phyloP scores from a whole-genome alignment of 192 early-diverging fungal genomes.

The Mortierella antarctica region DNA sequence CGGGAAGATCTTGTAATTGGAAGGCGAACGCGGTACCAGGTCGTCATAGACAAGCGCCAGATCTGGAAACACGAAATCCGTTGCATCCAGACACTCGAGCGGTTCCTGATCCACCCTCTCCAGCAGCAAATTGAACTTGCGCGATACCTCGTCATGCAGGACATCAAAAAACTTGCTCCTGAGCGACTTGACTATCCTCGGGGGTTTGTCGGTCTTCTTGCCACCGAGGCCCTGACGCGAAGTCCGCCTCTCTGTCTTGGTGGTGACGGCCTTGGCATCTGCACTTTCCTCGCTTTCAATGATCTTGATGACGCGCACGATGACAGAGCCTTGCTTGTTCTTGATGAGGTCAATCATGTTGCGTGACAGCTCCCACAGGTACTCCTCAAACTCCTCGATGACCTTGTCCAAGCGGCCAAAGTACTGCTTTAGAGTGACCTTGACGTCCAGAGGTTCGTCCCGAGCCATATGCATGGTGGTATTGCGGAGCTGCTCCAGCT shows the following conservation, averaged over 20 bases:
- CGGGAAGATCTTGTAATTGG: conserved; percentile 94
- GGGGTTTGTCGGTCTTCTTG: conserved; percentile 59
- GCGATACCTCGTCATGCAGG: conserved; percentile 74
- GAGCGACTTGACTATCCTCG: conserved; percentile 74
- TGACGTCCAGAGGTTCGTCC: conserved; percentile 71
- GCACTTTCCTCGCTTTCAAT: conserved; percentile 93
- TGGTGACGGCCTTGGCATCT: conserved; percentile 75
- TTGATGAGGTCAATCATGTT: conserved; percentile 84
- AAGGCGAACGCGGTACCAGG: conserved; percentile 87
- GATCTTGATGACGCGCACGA: conserved; percentile 94
- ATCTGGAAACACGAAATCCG: conserved; percentile 90
- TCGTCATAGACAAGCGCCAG: conserved; percentile 90
- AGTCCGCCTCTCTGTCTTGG: conserved; percentile 57
- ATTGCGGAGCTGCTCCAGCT: conserved; percentile 90
- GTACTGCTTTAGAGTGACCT: conserved; percentile 86
- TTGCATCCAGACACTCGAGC: conserved; percentile 66
- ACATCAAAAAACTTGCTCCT: conserved; percentile 85
- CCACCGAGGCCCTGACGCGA: conserved; percentile 61
- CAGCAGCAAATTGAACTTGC: conserved; percentile 75
- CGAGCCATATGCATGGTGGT: conserved; percentile 83
- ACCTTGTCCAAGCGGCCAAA: conserved; percentile 87
- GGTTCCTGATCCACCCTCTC: conserved; percentile 69
- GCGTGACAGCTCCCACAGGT: conserved; percentile 87
- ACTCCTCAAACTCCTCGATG: conserved; percentile 84
- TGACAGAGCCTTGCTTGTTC: conserved; percentile 70